Conservation (phyloP, 306 rosid genomes). For the Citrullus amarus region DNA sequence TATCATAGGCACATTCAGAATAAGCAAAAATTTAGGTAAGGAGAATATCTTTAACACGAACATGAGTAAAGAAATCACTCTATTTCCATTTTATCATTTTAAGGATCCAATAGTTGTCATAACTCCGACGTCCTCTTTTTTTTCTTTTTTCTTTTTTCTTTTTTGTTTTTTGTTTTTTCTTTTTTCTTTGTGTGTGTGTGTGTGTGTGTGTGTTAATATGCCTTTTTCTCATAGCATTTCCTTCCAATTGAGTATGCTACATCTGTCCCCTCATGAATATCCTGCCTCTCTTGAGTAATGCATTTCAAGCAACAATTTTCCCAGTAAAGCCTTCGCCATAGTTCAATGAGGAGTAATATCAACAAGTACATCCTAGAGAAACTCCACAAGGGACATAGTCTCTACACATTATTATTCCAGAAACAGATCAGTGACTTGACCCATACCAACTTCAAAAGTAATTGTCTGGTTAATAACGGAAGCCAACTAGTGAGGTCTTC, state of each 20-base stretch:
- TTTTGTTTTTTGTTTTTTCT: too few relatives aligned
- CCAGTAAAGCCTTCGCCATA: neutral
- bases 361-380: neutral
- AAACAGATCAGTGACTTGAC: neutral
- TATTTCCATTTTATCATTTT: neutral
- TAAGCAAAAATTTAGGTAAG: neutral
- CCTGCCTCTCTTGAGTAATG: neutral
- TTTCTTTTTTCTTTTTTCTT: too few relatives aligned
- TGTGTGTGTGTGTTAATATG: neutral
- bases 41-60: neutral
- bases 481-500: neutral
- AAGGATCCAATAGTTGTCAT: neutral
- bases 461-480: neutral
- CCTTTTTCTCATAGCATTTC: neutral
- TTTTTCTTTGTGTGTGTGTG: too few relatives aligned
- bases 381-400: neutral
- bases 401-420: neutral
- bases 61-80: neutral
- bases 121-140: too few relatives aligned
- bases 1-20: constrained; percentile 18
- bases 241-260: neutral
- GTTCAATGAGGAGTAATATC: neutral
- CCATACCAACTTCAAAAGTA: neutral
- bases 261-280: neutral
- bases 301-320: neutral